phyloP scores from a whole-genome alignment of 2,329 filamentous ascomycete species.

The Penicillium sp. region DNA sequence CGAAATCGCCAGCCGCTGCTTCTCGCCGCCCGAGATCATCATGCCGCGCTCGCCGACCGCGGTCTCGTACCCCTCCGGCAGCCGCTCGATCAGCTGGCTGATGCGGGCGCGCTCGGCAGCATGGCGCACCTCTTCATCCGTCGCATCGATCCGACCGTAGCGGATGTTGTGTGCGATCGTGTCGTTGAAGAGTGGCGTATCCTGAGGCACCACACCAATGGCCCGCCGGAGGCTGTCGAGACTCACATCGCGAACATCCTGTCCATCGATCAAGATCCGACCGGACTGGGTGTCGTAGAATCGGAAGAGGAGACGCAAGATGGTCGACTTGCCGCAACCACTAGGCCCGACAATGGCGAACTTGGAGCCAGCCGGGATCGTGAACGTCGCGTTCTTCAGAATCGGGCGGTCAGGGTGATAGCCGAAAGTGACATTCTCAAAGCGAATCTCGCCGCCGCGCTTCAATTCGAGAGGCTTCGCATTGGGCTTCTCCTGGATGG shows the following conservation, averaged over 20 bases:
- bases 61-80: constrained; percentile 87
- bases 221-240: constrained; percentile 79
- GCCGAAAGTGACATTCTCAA: constrained; percentile 93
- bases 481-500: constrained; percentile 73
- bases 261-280: constrained; percentile 86
- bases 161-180: constrained; percentile 94
- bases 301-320: constrained; percentile 86
- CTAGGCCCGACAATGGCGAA: constrained; percentile 93
- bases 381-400: constrained; percentile 78
- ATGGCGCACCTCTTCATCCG: constrained; percentile 69
- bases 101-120: constrained; percentile 83
- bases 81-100: constrained; percentile 75
- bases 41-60: constrained; percentile 91
- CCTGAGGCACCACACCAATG: constrained; percentile 95
- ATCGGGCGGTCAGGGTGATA: constrained; percentile 88
- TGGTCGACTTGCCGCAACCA: constrained; percentile 94
- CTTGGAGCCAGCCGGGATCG: constrained; percentile 93
- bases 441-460: constrained; percentile 83
- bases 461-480: constrained; percentile 72
- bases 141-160: constrained; percentile 81
- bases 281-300: constrained; percentile 89
- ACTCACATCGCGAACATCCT: constrained; percentile 82
- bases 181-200: constrained; percentile 96
- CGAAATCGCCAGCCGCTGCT: constrained; percentile 84
- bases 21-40: constrained; percentile 96